These are phyloP conservation scores for Murraya koenigii DNA, from an alignment of 345 rosid species.

Conservation along the genomic window DNA sequence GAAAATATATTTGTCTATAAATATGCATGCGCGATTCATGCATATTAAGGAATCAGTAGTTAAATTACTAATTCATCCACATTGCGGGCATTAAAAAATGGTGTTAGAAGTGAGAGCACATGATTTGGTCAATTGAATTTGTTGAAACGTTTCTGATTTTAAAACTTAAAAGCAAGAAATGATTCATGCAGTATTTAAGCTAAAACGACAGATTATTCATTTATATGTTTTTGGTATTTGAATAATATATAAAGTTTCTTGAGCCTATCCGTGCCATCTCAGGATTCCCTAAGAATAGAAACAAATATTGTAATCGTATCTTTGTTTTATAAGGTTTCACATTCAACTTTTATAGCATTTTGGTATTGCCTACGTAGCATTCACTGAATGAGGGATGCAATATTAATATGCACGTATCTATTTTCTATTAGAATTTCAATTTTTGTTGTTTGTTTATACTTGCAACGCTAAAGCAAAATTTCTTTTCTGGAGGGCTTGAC, in stretches of 20 bases:
- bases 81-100: no score
- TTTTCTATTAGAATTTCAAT: background rate
- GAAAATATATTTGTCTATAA: background rate
- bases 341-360: background rate
- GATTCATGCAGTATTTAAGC: background rate
- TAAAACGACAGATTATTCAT: background rate
- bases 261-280: background rate
- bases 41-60: background rate
- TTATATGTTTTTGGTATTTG: background rate
- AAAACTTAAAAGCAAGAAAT: background rate
- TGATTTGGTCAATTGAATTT: slow-evolving; percentile 7
- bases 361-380: background rate
- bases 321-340: background rate
- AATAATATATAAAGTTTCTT: background rate
- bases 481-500: slow-evolving; percentile 5
- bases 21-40: background rate
- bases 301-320: background rate
- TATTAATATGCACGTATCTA: background rate
- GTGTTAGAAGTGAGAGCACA: background rate
- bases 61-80: background rate
- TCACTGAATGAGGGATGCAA: slow-evolving; percentile 11
- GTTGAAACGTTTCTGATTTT: background rate
- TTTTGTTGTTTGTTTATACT: background rate
- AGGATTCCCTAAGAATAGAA: background rate
- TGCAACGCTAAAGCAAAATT: background rate